Percentiles rank a stretch among this genome's conserved stretches.
phyloP scores from a whole-genome alignment of 2,329 filamentous ascomycete species.

The Talaromyces sp. region DNA sequence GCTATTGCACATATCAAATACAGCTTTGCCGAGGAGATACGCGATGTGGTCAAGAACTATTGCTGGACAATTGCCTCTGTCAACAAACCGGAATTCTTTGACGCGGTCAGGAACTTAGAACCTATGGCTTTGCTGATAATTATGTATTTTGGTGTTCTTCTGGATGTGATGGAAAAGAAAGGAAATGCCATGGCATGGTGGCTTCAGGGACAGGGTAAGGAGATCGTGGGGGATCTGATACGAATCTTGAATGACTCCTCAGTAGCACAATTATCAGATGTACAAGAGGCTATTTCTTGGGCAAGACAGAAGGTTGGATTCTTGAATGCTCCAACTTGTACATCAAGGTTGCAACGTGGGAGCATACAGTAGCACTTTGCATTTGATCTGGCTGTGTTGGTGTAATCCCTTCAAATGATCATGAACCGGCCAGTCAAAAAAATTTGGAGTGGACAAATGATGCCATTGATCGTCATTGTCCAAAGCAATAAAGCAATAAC shows the following conservation, averaged over 20 bases:
- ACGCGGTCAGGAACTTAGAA: background rate
- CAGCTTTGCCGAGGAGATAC: constrained; percentile 7
- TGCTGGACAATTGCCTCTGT: constrained; percentile 4
- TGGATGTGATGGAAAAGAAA: background rate
- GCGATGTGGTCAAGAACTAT: constrained; percentile 3
- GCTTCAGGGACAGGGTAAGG: background rate
- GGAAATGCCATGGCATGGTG: background rate
- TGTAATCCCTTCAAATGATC: background rate
- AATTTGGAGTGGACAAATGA: background rate
- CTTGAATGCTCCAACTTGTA: background rate
- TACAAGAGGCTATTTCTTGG: background rate
- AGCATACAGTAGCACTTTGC: background rate
- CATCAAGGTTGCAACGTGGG: background rate
- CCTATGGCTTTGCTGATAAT: constrained; percentile 6
- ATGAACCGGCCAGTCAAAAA: background rate
- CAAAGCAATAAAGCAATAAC: too few relatives aligned
- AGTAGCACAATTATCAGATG: background rate
- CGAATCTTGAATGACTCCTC: background rate
- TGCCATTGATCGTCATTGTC: background rate
- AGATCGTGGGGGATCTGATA: background rate
- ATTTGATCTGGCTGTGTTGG: background rate
- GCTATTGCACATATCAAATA: constrained; percentile 10
- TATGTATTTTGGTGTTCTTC: background rate
- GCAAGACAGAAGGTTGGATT: background rate
- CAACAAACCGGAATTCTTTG: background rate